Percentiles rank a stretch among this genome's conserved stretches.
These are phyloP conservation scores for Lepidium didymum DNA, from an alignment of 345 rosid species.

Conservation along the genomic window DNA sequence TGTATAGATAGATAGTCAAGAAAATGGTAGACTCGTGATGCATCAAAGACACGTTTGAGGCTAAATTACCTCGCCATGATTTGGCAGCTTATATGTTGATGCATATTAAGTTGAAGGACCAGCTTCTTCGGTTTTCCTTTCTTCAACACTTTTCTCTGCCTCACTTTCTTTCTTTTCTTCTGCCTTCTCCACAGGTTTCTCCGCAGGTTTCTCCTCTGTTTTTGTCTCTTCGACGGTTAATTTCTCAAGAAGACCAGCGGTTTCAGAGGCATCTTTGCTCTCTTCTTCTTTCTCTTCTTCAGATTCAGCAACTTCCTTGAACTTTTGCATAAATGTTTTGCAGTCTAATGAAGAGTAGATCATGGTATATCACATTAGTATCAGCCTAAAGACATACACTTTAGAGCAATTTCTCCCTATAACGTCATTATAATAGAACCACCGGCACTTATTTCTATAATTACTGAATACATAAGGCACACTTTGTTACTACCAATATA, in stretches of 20 bases:
- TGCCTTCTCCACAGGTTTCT: slow-evolving; percentile 34
- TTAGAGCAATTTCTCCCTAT: background rate
- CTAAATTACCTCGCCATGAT: slow-evolving; percentile 18
- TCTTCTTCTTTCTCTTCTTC: slow-evolving; percentile 63
- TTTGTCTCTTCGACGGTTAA: slow-evolving; percentile 64
- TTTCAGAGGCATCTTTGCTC: slow-evolving; percentile 58
- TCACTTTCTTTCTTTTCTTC: slow-evolving; percentile 34
- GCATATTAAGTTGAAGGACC: slow-evolving; percentile 38
- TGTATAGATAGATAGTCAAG: slow-evolving; percentile 18
- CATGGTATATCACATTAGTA: background rate
- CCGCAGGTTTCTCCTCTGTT: slow-evolving; percentile 39
- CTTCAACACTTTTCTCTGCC: slow-evolving; percentile 27
- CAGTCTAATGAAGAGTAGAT: slow-evolving; percentile 44
- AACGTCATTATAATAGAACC: background rate
- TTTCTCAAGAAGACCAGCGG: slow-evolving; percentile 69
- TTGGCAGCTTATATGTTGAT: background rate
- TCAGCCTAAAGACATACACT: background rate
- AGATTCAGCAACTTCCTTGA: slow-evolving; percentile 67
- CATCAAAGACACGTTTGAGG: slow-evolving; percentile 14
- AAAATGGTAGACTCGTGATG: slow-evolving; percentile 13
- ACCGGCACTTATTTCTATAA: background rate
- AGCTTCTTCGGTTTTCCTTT: slow-evolving; percentile 48
- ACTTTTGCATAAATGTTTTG: slow-evolving; percentile 70
- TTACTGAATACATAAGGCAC: background rate
- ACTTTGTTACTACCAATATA: background rate